Evolutionary conservation across 1,284 basidiomycete species (phyloP), one percentile per base, ranked within the genome.

Genomic region (Salmacisia buchloeana): DNA sequence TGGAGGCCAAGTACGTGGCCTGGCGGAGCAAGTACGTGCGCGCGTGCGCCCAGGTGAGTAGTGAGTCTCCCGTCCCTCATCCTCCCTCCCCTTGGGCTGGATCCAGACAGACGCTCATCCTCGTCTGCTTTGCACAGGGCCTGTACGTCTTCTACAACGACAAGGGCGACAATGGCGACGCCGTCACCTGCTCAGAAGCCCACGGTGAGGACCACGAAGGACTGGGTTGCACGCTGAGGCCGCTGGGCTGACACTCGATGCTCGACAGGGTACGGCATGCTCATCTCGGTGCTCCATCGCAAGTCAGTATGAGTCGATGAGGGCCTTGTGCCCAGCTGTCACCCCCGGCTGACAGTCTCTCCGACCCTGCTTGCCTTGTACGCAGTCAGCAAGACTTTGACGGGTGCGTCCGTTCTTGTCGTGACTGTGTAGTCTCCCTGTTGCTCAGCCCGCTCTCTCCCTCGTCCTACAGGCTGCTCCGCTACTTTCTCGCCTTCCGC

Each of bases 181-280:
- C 74, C 4, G 65, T 76, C n/a, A 76, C 74, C 4, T 76, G 74
- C 58, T 75, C 73, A 3, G 74, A 76, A 58, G 74, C 74, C 18
- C 74, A 76, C 43, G 74, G 66, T 63, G 36, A 41, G 64, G 54
- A 5, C 27, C 46, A 23, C 10, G 45, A 46, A 21, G 9, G 25
- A 46, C 18, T 12, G 25, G 9, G 18, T 27, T 18, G 9, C 10
- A 46, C 21, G 9, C 45, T 46, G 45, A 1, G 6, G 15, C 43
- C 9, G 6, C 21, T 25, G 6, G 7, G 6, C 18, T 46, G 25
- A n/a, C n/a, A 10, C 35, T 2, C 27, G 23, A 41, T 59, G 43
- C 10, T 52, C 27, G 3, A 9, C 18, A 65, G 64, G 73, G 5
- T 76, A 76, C 56, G 74, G 73, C 0, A 76, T 76, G 73, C 64